Conservation (phyloP, 495 filamentous ascomycete genomes). For the Aspergillus olivimuriae region DNA sequence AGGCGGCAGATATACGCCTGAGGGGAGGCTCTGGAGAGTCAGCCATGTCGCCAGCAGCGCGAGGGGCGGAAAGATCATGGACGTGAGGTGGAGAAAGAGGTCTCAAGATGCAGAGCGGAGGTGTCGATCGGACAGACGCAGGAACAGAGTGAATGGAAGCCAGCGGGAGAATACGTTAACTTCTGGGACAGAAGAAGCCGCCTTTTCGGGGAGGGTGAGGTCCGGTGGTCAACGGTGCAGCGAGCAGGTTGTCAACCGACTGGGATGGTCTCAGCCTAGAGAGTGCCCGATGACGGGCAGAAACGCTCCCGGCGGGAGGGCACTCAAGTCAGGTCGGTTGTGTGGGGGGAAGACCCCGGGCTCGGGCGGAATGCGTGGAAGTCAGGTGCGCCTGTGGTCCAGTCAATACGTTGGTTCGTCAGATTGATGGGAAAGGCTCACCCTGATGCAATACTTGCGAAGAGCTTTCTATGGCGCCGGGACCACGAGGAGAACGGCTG, state of each 20-base stretch:
- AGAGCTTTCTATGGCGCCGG: no score
- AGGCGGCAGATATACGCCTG: constrained; percentile 25
- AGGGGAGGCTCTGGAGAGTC: constrained; percentile 30
- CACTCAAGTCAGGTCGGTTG: no score
- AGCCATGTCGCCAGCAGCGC: constrained; percentile 28
- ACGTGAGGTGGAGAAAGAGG: constrained; percentile 11
- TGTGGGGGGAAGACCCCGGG: neutral
- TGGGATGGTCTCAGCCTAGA: constrained; percentile 13
- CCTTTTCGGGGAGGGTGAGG: neutral
- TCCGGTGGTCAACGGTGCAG: no score
- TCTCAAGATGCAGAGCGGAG: constrained; percentile 12
- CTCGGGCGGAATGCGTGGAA: neutral
- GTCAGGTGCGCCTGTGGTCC: neutral
- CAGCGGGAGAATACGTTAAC: constrained; percentile 13
- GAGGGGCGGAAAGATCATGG: constrained; percentile 17
- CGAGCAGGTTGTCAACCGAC: constrained; percentile 5
- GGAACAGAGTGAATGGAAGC: constrained; percentile 8
- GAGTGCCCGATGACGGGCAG: neutral
- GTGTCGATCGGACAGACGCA: constrained; percentile 8
- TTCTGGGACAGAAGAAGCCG: constrained; percentile 4
- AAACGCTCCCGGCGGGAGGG: no score
- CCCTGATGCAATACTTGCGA: no score
- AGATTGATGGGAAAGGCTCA: neutral
- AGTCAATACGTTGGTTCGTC: neutral
- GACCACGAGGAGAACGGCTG: no score